Evolutionary conservation across 257 asterid genomes (phyloP).

Genomic region (Scutellaria minor): DNA sequence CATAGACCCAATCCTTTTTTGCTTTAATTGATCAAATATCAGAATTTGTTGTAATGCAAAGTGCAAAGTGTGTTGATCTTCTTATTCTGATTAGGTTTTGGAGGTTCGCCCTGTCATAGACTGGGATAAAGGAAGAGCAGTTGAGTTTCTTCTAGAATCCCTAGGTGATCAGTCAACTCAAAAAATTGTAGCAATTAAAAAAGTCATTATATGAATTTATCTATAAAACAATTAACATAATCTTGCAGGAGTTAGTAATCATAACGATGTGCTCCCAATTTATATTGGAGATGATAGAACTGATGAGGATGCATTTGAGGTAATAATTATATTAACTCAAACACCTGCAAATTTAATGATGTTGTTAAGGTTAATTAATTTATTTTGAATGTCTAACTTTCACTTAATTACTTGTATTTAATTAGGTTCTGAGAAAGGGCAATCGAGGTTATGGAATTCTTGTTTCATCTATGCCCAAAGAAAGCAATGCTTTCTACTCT

Average conservation of each 20-base stretch:
- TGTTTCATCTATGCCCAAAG: constrained; percentile 74
- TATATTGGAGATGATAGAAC: constrained; percentile 89
- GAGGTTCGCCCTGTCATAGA: constrained; percentile 93
- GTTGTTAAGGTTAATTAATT: too few relatives aligned
- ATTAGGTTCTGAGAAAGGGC: constrained; percentile 62
- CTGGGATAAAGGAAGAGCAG: constrained; percentile 98
- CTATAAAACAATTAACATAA: neutral
- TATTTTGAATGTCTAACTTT: neutral
- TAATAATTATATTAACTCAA: constrained; percentile 22
- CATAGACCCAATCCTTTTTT: too few relatives aligned
- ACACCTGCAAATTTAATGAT: too few relatives aligned
- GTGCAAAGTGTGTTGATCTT: too few relatives aligned
- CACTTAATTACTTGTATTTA: too few relatives aligned
- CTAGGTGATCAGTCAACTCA: constrained; percentile 56
- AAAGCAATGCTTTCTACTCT: constrained; percentile 84
- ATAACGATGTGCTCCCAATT: constrained; percentile 70
- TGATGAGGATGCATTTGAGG: constrained; percentile 98
- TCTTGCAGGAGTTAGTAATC: constrained; percentile 58
- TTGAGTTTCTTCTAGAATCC: constrained; percentile 84
- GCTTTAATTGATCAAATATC: too few relatives aligned
- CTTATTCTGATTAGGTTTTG: constrained; percentile 59
- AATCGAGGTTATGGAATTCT: constrained; percentile 80
- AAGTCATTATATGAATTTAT: too few relatives aligned
- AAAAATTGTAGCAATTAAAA: neutral
- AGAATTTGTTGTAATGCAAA: too few relatives aligned